A percentile compares a stretch with the other conserved stretches of the same genome.
Evolutionary conservation across 1,284 basidiomycete genomes (phyloP).

Genomic region (Apiotrichum laibachii): DNA sequence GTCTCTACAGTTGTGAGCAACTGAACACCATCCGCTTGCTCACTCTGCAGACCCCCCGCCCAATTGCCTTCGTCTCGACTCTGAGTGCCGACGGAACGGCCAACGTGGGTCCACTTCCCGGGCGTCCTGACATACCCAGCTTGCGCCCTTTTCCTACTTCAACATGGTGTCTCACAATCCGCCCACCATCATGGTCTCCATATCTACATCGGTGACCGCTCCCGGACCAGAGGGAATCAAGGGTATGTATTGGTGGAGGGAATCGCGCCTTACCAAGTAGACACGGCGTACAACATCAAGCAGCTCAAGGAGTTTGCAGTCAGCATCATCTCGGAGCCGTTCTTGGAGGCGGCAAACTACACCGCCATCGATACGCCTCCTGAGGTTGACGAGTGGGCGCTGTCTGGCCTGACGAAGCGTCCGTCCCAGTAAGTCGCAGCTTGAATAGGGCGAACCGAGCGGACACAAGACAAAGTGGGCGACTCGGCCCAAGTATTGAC

Average conservation of each 20-base stretch:
- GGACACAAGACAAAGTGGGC: too few species aligned
- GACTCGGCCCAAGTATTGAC: background rate
- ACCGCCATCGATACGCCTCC: slow-evolving; percentile 65
- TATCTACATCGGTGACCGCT: slow-evolving; percentile 37
- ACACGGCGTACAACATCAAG: slow-evolving; percentile 67
- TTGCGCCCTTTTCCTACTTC: slow-evolving; percentile 51
- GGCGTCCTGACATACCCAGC: slow-evolving; percentile 18
- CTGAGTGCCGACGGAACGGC: slow-evolving; percentile 58
- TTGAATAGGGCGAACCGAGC: too few species aligned
- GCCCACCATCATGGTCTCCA: slow-evolving; percentile 64
- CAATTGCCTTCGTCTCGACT: slow-evolving; percentile 70
- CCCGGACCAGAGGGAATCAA: slow-evolving; percentile 39
- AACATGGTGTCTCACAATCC: slow-evolving; percentile 60
- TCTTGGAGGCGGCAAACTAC: slow-evolving; percentile 69
- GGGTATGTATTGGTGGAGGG: slow-evolving; percentile 19
- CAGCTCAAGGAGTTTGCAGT: slow-evolving; percentile 68
- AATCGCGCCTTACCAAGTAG: slow-evolving; percentile 36
- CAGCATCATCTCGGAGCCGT: slow-evolving; percentile 71
- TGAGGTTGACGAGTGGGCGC: slow-evolving; percentile 66
- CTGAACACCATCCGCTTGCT: background rate
- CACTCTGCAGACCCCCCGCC: slow-evolving; percentile 56
- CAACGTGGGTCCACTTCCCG: slow-evolving; percentile 56
- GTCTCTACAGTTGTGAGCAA: slow-evolving; percentile 60
- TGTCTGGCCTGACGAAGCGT: slow-evolving; percentile 66
- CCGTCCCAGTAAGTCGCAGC: slow-evolving; percentile 57